Evolutionary conservation across 208 protist genomes (phyloP).

Genomic region (Wallacemonas sp.): DNA sequence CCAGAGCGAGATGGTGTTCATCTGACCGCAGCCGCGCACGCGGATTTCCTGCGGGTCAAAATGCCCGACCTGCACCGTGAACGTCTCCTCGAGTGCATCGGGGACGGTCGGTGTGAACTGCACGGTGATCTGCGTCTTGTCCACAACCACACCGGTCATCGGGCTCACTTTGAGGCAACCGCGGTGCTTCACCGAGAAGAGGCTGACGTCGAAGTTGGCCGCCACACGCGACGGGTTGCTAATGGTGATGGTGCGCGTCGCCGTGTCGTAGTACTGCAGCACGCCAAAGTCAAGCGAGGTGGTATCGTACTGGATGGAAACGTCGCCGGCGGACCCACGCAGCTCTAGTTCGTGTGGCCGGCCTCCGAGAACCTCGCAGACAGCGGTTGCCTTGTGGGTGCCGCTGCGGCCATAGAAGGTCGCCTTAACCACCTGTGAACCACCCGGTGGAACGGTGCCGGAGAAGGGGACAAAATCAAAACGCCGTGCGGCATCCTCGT

Average conservation of each 20-base stretch:
- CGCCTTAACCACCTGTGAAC: slow-evolving; percentile 76
- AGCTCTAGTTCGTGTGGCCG: slow-evolving; percentile 87
- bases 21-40: slow-evolving; percentile 70
- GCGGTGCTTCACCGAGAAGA: slow-evolving; percentile 40
- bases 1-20: slow-evolving; percentile 52
- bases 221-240: slow-evolving; percentile 90
- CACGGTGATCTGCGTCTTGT: slow-evolving; percentile 71
- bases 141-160: slow-evolving; percentile 59
- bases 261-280: slow-evolving; percentile 68
- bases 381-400: slow-evolving; percentile 57
- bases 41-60: slow-evolving; percentile 90
- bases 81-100: slow-evolving; percentile 75
- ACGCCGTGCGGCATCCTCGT: slow-evolving; percentile 29
- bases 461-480: slow-evolving; percentile 96
- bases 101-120: slow-evolving; percentile 84
- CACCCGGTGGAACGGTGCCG: slow-evolving; percentile 85
- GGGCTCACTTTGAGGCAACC: slow-evolving; percentile 78
- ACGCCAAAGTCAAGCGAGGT: slow-evolving; percentile 91
- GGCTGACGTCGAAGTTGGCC: slow-evolving; percentile 77
- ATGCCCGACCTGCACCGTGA: slow-evolving; percentile 90
- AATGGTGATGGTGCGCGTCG: slow-evolving; percentile 76
- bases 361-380: slow-evolving; percentile 92
- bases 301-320: slow-evolving; percentile 84
- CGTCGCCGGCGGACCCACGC: slow-evolving; percentile 60
- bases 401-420: slow-evolving; percentile 80